Evolutionary conservation across 2,329 filamentous ascomycete genomes (phyloP).

Genomic region (Fusarium gaditjirri): DNA sequence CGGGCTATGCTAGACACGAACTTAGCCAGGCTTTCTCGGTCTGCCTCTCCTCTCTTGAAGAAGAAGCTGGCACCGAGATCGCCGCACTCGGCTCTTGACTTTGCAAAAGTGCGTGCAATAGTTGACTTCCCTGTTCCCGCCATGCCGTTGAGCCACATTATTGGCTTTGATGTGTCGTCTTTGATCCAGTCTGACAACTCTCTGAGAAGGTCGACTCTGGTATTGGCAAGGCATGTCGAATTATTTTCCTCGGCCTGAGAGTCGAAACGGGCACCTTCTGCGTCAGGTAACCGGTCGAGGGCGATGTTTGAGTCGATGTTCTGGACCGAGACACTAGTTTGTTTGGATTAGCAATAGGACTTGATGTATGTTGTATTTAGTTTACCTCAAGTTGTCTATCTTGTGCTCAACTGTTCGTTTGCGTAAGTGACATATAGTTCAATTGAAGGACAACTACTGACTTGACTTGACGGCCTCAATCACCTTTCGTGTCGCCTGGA

Average conservation of each 20-base stretch:
- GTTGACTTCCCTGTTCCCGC: slow-evolving; percentile 55
- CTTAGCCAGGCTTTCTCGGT: slow-evolving; percentile 45
- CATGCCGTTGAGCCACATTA: slow-evolving; percentile 54
- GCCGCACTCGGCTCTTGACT: background rate
- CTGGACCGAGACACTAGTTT: background rate
- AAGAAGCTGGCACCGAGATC: slow-evolving; percentile 53
- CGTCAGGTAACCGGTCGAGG: background rate
- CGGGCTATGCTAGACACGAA: slow-evolving; percentile 54
- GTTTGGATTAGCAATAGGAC: background rate
- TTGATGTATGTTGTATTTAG: background rate
- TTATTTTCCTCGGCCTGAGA: slow-evolving; percentile 49
- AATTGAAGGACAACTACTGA: background rate
- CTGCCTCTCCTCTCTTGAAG: slow-evolving; percentile 53
- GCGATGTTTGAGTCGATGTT: background rate
- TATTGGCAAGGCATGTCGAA: slow-evolving; percentile 45
- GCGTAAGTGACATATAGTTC: accelerated
- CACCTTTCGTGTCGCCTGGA: slow-evolving; percentile 72
- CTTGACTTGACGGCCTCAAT: background rate
- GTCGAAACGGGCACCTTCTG: slow-evolving; percentile 46
- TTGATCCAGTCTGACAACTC: slow-evolving; percentile 15
- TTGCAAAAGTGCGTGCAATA: slow-evolving; percentile 54
- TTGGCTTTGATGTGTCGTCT: slow-evolving; percentile 28
- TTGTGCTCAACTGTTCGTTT: background rate
- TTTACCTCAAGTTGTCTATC: background rate
- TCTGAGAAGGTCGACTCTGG: slow-evolving; percentile 46